phyloP scores from a whole-genome alignment of 148 eudicot genomes.

The Linanthus parryae region DNA sequence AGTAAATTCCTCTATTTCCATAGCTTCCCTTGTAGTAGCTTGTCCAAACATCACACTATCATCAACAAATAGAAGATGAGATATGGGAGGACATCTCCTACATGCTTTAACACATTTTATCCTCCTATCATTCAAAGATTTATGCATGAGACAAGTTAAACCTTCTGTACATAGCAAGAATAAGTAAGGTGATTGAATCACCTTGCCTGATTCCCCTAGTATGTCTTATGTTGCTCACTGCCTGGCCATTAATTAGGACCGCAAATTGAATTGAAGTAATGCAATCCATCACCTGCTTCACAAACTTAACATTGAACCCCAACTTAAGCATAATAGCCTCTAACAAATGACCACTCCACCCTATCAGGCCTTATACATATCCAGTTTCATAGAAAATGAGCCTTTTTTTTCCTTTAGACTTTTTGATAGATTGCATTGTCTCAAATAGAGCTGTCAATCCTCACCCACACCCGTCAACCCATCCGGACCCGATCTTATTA shows the following conservation, averaged over 20 bases:
- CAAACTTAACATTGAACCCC: background rate
- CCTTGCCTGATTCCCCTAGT: background rate
- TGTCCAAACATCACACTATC: background rate
- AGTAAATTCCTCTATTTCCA: background rate
- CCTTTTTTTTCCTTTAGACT: background rate
- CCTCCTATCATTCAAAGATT: background rate
- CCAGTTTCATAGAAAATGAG: background rate
- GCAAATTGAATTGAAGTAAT: background rate
- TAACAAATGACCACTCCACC: background rate
- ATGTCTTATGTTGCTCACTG: background rate
- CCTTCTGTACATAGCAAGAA: background rate
- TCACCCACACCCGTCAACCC: no score
- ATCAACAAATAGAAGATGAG: background rate
- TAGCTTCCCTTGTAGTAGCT: background rate
- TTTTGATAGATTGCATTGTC: background rate
- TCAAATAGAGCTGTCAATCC: no score
- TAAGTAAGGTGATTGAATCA: no score
- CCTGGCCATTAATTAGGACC: background rate
- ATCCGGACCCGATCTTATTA: no score
- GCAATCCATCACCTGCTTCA: background rate
- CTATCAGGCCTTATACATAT: background rate
- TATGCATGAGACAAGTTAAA: background rate
- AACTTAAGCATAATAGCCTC: background rate
- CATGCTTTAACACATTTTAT: background rate
- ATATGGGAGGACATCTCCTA: background rate